Evolutionary conservation across 768 basidiomycete species (phyloP).

Genomic region (Termitomyces sp.): DNA sequence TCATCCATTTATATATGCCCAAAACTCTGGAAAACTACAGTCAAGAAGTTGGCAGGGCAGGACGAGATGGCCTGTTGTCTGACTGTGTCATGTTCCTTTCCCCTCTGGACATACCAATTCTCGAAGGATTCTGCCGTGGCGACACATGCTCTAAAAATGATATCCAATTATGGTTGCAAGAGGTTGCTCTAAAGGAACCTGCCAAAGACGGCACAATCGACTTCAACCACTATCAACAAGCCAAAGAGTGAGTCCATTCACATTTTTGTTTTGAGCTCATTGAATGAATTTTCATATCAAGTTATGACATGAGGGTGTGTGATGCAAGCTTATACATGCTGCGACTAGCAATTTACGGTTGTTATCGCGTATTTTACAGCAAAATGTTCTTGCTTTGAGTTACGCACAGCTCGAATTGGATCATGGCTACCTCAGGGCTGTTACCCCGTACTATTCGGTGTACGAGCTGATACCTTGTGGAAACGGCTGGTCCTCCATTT

Average conservation of each 20-base stretch:
- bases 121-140: conserved; percentile 46
- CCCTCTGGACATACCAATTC: conserved; percentile 36
- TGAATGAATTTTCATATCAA: background rate
- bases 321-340: background rate
- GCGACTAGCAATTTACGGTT: too few relatives aligned
- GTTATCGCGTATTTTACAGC: too few relatives aligned
- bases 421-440: conserved; percentile 37
- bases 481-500: conserved; percentile 24
- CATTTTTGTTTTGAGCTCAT: background rate
- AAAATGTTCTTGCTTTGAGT: conserved; percentile 37
- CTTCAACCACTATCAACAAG: conserved; percentile 39
- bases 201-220: conserved; percentile 32
- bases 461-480: conserved; percentile 33
- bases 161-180: conserved; percentile 36
- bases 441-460: conserved; percentile 42
- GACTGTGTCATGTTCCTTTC: conserved; percentile 43
- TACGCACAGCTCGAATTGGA: conserved; percentile 47
- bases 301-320: conserved; percentile 12
- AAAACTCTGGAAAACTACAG: conserved; percentile 13
- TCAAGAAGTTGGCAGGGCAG: conserved; percentile 15
- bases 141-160: conserved; percentile 40
- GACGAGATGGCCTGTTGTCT: conserved; percentile 22
- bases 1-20: conserved; percentile 11
- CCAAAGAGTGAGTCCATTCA: conserved; percentile 27
- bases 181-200: conserved; percentile 31